phyloP scores from a whole-genome alignment of 2,329 filamentous ascomycete genomes.

The Leptosphaerulina australis region DNA sequence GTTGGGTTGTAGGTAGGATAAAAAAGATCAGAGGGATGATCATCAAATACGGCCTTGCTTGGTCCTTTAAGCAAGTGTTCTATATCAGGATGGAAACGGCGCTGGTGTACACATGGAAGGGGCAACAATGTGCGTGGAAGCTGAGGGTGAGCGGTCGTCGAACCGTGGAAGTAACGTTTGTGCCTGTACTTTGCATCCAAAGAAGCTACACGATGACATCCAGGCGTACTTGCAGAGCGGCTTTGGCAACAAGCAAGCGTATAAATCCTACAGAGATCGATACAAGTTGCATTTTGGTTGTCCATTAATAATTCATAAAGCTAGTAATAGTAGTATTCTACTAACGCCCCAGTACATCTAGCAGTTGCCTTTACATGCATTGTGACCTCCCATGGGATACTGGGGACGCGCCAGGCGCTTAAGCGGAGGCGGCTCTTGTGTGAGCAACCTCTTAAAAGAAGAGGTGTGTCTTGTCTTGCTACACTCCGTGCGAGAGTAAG shows the following conservation, averaged over 20 bases:
- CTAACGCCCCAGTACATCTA: no score
- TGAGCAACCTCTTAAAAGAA: no score
- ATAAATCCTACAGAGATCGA: no score
- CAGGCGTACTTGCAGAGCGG: background rate
- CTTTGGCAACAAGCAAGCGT: background rate
- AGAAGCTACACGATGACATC: conserved; percentile 7
- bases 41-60: background rate
- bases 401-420: no score
- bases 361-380: no score
- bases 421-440: no score
- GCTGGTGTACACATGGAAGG: background rate
- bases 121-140: background rate
- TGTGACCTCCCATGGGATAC: no score
- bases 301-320: background rate
- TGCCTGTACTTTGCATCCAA: conserved; percentile 8
- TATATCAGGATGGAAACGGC: conserved; percentile 4
- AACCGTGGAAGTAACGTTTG: conserved; percentile 3
- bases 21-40: background rate
- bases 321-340: no score
- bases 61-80: conserved; percentile 3
- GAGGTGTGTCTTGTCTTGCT: no score
- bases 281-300: no score
- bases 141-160: conserved; percentile 6
- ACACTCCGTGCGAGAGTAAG: no score
- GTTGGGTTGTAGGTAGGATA: conserved; percentile 6